These are phyloP conservation scores for Dryas integrifolia DNA, from an alignment of 331 rosid species.

Conservation along the genomic window DNA sequence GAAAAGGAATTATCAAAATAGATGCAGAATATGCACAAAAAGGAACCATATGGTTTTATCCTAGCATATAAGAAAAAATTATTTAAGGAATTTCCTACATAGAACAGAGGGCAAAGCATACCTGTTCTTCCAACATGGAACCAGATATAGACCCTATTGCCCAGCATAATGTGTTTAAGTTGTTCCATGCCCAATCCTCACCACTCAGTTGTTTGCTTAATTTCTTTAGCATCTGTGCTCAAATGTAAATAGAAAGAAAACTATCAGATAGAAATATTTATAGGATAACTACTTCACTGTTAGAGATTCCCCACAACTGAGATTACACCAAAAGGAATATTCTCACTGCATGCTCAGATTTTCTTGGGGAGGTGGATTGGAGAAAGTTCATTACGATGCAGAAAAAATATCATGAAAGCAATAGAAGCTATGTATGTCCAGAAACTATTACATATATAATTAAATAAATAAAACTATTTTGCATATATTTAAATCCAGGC, in stretches of 20 bases:
- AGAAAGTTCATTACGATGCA: background rate
- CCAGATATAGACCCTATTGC: slow-evolving; percentile 99
- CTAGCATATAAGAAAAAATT: background rate
- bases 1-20: too few species aligned
- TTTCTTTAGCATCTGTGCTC: slow-evolving; percentile 84
- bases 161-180: slow-evolving; percentile 96
- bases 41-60: background rate
- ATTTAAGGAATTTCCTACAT: background rate
- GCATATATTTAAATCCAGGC: background rate
- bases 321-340: background rate
- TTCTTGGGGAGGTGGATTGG: background rate
- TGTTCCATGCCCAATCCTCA: slow-evolving; percentile 99
- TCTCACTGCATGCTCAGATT: background rate
- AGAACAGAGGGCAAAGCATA: slow-evolving; percentile 28
- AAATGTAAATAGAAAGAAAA: slow-evolving; percentile 14
- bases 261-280: background rate
- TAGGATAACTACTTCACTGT: background rate
- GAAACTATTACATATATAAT: background rate
- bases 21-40: background rate
- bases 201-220: slow-evolving; percentile 90
- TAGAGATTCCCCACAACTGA: background rate
- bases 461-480: background rate
- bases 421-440: background rate
- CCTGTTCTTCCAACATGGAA: slow-evolving; percentile 99
- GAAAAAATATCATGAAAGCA: background rate